phyloP scores from a whole-genome alignment of 352 stramenopile genomes.

The Globisporangium spiculum region DNA sequence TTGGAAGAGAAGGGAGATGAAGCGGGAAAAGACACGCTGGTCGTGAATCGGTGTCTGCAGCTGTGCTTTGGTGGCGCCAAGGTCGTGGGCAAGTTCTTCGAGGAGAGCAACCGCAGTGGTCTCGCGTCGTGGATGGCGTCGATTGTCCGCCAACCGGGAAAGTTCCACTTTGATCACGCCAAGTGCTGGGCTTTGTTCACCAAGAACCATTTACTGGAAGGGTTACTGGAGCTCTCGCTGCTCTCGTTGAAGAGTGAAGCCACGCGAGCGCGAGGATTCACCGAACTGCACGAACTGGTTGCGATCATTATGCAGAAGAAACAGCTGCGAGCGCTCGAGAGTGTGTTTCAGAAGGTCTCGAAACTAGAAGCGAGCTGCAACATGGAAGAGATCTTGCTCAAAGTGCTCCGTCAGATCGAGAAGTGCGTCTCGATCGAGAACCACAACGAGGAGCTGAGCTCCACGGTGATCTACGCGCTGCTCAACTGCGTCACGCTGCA shows the following conservation, averaged over 20 bases:
- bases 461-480: constrained; percentile 63
- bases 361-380: constrained; percentile 22
- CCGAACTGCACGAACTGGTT: constrained; percentile 46
- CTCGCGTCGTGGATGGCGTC: constrained; percentile 38
- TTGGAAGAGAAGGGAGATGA: constrained; percentile 44
- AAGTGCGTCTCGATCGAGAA: constrained; percentile 26
- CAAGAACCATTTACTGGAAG: constrained; percentile 37
- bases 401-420: constrained; percentile 55
- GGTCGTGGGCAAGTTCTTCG: constrained; percentile 55
- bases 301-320: constrained; percentile 39
- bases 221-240: constrained; percentile 52
- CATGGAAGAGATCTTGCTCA: constrained; percentile 35
- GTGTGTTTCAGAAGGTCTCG: constrained; percentile 36
- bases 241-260: constrained; percentile 28
- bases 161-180: constrained; percentile 48
- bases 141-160: constrained; percentile 43
- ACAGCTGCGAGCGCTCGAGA: constrained; percentile 36
- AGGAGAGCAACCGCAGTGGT: constrained; percentile 25
- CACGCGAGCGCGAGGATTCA: constrained; percentile 24
- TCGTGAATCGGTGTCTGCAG: constrained; percentile 65
- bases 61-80: constrained; percentile 52
- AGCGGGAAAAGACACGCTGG: constrained; percentile 38
- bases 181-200: constrained; percentile 61
- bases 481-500: constrained; percentile 54
- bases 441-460: constrained; percentile 49